Base-by-base conservation (phyloP, 257 asterid species). In the Ilex aquifolium region DNA sequence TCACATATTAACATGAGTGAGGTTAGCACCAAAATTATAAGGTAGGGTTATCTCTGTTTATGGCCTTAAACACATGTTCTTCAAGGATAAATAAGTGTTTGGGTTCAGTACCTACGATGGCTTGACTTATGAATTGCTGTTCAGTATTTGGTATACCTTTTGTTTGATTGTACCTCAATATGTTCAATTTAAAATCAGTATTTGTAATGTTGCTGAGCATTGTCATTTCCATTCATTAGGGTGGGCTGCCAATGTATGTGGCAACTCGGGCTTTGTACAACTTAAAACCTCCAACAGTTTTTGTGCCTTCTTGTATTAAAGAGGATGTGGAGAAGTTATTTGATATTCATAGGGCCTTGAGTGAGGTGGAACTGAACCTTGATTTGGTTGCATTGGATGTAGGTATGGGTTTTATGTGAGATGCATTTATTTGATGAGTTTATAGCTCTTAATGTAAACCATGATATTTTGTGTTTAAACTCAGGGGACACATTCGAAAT, bases 401-500 rank as follows among this genome's bases (percentile, higher is more conserved):
- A 78, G 99, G 99, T 92, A 85, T 31, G 67, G 57, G 59, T 30
- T 52, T 55, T 39, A 32, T 32, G 54, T 71, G 27, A 27, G 48
- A 62, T 68, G 3, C 42, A 48, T 58, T 44, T 49, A 11, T 49
- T 49, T 49, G 54, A 49, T 12, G 17, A 49, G 54, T 57, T 13
- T 66, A 21, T 21, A 57, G 59, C 58, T 62, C 49, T 31, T 56
- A 27, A 40, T 64, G 50, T 65, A 30, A 72, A 59, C 56, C 56
- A 50, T 39, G 21, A 56, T 51, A 62, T 62, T 7, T 49, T 44
- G 46, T 48, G 64, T 65, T 46, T 56, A 16, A 59, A 27, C 53
- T 65, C 85, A 92, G 99, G 99, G 73, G 99, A 92, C 74, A 92
- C 99, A 63, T 92, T 87, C 83, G 97, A 89, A 79, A n/a, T 92